phyloP scores from a whole-genome alignment of 1,139 yeast species.

The Diutina siamensis region DNA sequence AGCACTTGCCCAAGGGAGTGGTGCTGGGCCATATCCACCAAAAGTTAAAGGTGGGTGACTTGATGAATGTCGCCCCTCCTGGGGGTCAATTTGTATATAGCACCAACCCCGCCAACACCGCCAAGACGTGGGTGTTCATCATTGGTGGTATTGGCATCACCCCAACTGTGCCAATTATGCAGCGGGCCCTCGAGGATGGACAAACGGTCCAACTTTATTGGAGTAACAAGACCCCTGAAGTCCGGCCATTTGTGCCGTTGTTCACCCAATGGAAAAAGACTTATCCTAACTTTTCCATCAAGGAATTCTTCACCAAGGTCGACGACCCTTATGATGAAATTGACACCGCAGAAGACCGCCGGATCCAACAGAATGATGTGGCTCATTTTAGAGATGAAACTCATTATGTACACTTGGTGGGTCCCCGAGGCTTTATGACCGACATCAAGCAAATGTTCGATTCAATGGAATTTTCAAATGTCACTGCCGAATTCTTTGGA shows the following conservation, averaged over 20 bases:
- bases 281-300: constrained; percentile 13
- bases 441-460: background rate
- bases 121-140: constrained; percentile 31
- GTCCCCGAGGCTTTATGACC: background rate
- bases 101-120: constrained; percentile 10
- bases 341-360: background rate
- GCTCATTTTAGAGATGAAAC: background rate
- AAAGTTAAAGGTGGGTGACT: constrained; percentile 36
- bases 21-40: constrained; percentile 46
- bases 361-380: background rate
- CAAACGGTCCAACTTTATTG: constrained; percentile 19
- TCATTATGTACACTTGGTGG: constrained; percentile 1
- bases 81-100: constrained; percentile 40
- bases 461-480: background rate
- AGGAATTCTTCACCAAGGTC: constrained; percentile 13
- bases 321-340: background rate
- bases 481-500: constrained; percentile 4
- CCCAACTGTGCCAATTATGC: constrained; percentile 44
- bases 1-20: constrained; percentile 21
- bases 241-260: constrained; percentile 20
- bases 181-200: constrained; percentile 20
- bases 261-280: constrained; percentile 12
- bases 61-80: constrained; percentile 44
- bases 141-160: constrained; percentile 65
- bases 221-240: constrained; percentile 16